phyloP scores from a whole-genome alignment of 2,329 filamentous ascomycete species.

The Fusarium sp. region DNA sequence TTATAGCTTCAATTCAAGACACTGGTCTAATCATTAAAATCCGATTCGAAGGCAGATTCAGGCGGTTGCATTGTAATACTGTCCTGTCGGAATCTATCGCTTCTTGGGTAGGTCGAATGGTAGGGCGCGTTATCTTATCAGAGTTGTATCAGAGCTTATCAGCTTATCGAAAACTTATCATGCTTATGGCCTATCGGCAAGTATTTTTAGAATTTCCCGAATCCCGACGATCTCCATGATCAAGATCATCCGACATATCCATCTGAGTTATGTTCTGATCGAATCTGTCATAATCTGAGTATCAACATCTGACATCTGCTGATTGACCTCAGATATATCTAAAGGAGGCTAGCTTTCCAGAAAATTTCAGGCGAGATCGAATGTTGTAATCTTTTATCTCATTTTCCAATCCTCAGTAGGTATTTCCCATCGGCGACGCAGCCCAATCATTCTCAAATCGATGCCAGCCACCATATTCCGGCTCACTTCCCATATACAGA shows the following conservation, averaged over 20 bases:
- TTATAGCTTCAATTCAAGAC: no score
- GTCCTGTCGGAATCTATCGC: accelerated
- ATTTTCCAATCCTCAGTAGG: slow-evolving; percentile 43
- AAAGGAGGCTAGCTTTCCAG: not conserved
- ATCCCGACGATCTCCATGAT: not conserved
- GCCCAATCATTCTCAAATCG: slow-evolving; percentile 65
- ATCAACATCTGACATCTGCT: not conserved
- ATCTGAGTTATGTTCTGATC: not conserved
- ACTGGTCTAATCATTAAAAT: no score
- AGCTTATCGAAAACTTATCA: not conserved
- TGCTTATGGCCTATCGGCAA: not conserved
- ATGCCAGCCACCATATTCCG: slow-evolving; percentile 64
- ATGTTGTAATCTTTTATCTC: not conserved
- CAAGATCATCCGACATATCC: not conserved
- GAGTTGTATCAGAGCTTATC: accelerated
- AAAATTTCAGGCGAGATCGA: not conserved
- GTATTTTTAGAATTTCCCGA: not conserved
- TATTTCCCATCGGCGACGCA: slow-evolving; percentile 46
- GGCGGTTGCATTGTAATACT: not conserved
- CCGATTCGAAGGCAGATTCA: not conserved
- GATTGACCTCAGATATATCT: not conserved
- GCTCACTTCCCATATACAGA: slow-evolving; percentile 64
- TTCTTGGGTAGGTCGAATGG: not conserved
- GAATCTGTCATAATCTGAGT: slow-evolving; percentile 5
- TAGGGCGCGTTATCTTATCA: not conserved